Evolutionary conservation across 2,329 filamentous ascomycete genomes (phyloP), one percentile per base, ranked within the genome.

Genomic region (Neonectria sp.): DNA sequence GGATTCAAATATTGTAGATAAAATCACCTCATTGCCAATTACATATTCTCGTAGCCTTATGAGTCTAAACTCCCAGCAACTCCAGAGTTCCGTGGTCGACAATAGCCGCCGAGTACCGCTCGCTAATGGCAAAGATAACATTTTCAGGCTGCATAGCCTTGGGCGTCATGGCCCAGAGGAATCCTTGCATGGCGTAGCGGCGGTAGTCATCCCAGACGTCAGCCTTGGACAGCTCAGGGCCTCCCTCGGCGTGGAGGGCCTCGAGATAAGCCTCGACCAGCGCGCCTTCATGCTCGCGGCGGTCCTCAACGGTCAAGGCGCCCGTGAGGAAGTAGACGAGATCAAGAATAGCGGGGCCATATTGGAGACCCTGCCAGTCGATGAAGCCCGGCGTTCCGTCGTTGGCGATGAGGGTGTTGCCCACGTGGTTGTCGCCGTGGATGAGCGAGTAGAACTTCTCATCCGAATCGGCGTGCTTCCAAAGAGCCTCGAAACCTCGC

Each of bases 291-390:
- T 58, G 55, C 1, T 31, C 58, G 12, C 59, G 53, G 13, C 64
- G 53, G 40, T 67, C 64, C 12, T 67, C 59, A 4, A 67, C 49
- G 3, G 55, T 63, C 59, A 67, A 33, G 2, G 59, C 64, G 12
- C 64, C 64, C 13, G 35, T 59, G 2, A 67, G 59, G 40, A 67
- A 63, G 53, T 63, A 63, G 8, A 55, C 64, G 21, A 67, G 33
- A n/a, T 67, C 59, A 0, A 63, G 55, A 24, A 67, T 43, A 7
- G 59, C 59, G 11, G 64, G 59, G 2, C 64, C 64, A 12, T 67
- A 63, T 25, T 67, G 55, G 2, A 67, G 59, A 31, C 59, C 59
- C 31, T 67, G 64, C 64, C 64, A 67, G 64, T 67, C 64, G 43
- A 67, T 63, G 24, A 67, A 63, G 3, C 64, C 64, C 4, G 64